phyloP scores from a whole-genome alignment of 805 yeast species.

The Wickerhamomyces bovis region DNA sequence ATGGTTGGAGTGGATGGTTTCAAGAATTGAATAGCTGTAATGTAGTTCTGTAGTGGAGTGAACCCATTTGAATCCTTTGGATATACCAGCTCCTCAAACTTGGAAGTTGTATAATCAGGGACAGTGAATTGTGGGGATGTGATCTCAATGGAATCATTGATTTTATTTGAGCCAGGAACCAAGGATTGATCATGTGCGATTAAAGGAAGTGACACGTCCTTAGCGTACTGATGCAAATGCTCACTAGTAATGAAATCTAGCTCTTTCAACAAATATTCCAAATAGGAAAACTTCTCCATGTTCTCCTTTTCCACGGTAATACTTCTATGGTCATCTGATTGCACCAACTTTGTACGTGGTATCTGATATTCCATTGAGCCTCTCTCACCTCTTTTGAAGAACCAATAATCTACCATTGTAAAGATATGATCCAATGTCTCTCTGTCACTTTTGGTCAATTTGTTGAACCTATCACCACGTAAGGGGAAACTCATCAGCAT shows the following conservation, averaged over 20 bases:
- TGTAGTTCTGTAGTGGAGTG: conserved; percentile 10
- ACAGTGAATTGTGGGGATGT: conserved; percentile 4
- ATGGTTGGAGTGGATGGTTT: conserved; percentile 4
- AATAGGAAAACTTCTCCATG: conserved; percentile 4
- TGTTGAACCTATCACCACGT: not conserved
- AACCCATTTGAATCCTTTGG: conserved; percentile 7
- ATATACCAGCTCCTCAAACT: conserved; percentile 6
- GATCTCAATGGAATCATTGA: conserved; percentile 7
- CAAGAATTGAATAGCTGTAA: conserved; percentile 6
- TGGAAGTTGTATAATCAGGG: conserved; percentile 9
- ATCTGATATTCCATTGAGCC: conserved; percentile 11
- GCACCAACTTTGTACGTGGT: not conserved
- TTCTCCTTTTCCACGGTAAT: not conserved
- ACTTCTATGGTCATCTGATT: not conserved
- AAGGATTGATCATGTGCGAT: conserved; percentile 5
- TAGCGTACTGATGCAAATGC: conserved; percentile 3
- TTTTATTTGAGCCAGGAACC: not conserved
- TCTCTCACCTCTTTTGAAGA: conserved; percentile 3
- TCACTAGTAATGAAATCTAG: conserved; percentile 6
- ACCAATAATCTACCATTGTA: conserved; percentile 8
- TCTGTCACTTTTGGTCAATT: not conserved
- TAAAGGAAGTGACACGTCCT: not conserved
- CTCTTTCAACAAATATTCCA: conserved; percentile 6
- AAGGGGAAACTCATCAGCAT: conserved; percentile 1
- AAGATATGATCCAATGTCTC: conserved; percentile 2